Base-by-base conservation (phyloP, 495 filamentous ascomycete species). In the Oidiodendron maius region DNA sequence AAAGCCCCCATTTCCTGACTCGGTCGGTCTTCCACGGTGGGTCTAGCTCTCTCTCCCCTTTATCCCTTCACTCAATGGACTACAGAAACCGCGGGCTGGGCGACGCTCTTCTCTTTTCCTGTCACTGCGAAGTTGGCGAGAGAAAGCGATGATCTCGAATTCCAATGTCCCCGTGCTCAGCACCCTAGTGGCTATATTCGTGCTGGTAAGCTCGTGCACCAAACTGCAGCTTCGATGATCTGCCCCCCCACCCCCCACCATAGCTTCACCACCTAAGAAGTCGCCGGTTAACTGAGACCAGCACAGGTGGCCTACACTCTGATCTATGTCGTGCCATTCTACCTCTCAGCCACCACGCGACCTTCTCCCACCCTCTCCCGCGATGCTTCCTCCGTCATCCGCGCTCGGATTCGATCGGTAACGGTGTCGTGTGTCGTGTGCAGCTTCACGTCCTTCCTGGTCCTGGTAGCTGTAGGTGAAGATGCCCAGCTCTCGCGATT, bases 321-420 rank as follows among this genome's bases (percentile, higher is more conserved):
- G 49, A 63, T 85, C 70, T 98, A 96, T 71, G 88, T 97, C 65
- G 67, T 87, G 25, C 90, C 93, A 25, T 88, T 98, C 73, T 97
- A 97, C 68, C 68, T 91, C 52, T 93, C 82, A 18, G 57, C 78
- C 4, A 71, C 77, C 23, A 93, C 90, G 4, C 83, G 90, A 16
- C 90, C 91, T 3, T 89, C 88, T 1, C 76, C 79, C n/a, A 79
- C 74, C 43, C 78, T 95, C 16, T 85, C 86, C 44, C 83, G 93
- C 48, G 91, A 97, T 77, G 80, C 86, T 17, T 89, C 93, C 16
- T 85, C 83, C 8, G 91, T 94, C 16, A 95, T 98, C 66, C 86
- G 84, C 42, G 84, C 87, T 51, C 82, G 93, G 56, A 85, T 95
- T 60, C 74, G 84, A 44, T 81, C 81, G 36, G 93, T 95, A 58